Evolutionary conservation across 768 basidiomycete genomes (phyloP).

Genomic region (Suillus alpinus): DNA sequence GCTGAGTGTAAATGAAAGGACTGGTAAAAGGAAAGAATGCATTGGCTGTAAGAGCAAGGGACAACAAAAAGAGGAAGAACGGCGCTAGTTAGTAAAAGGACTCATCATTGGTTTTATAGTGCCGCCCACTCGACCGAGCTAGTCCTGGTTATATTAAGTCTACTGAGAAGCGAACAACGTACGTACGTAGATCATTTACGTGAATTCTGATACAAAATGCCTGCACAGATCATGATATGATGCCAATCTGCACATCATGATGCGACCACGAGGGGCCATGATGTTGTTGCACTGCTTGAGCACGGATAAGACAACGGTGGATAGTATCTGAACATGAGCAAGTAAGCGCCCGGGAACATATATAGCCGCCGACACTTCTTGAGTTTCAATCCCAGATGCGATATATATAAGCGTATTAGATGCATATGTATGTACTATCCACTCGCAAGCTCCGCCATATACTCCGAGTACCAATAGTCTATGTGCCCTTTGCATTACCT

Average conservation of each 20-base stretch:
- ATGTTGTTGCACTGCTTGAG: no score
- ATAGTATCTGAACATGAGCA: neutral
- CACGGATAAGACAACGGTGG: neutral
- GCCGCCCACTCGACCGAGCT: neutral
- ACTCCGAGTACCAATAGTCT: neutral
- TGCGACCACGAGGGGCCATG: neutral
- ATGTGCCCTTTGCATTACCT: neutral
- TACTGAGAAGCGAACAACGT: neutral
- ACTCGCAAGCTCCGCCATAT: neutral
- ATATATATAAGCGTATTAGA: neutral
- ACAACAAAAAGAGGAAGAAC: neutral
- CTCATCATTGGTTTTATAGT: neutral
- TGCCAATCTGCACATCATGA: neutral
- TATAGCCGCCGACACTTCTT: neutral
- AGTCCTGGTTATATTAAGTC: neutral
- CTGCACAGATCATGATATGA: no score
- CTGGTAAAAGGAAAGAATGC: conserved; percentile 10
- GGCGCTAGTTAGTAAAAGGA: conserved; percentile 24
- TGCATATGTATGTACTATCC: neutral
- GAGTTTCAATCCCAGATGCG: neutral
- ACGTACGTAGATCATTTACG: neutral
- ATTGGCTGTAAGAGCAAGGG: conserved; percentile 9
- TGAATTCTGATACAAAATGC: no score
- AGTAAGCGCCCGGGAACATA: neutral
- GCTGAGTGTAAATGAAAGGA: conserved; percentile 1